Base-by-base conservation (phyloP, 1,284 basidiomycete genomes). In the Moesziomyces parantarcticus region DNA sequence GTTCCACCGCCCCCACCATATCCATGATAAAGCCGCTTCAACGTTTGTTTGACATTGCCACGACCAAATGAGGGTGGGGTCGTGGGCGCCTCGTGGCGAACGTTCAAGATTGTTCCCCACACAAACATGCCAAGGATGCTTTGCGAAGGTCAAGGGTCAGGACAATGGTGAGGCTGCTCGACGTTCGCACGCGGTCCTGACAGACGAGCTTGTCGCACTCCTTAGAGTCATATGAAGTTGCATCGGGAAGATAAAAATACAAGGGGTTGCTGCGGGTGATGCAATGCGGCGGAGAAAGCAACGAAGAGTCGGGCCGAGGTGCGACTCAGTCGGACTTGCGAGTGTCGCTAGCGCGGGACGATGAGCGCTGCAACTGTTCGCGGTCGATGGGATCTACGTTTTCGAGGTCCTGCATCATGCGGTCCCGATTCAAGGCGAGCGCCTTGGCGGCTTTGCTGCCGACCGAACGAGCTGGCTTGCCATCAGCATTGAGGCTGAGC, bases 381-480 rank as follows among this genome's bases (percentile, higher is more conserved):
- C 69, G 36, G 42, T 72, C 69, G 52, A 66, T 50, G 3, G 69
- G 58, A 40, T 71, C 68, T 5, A 71, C 39, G 14, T 48, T 52
- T 22, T 72, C 63, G 51, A 72, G 56, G 44, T 72, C 58, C 11
- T 66, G 69, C 69, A 62, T 48, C 69, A 59, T 56, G 3, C 59
- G 47, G 4, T 72, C 63, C 13, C 63, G 58, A 32, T 66, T 58
- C 22, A 46, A 16, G 0, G 69, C 63, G 0, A 58, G 49, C 32
- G 58, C 62, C 21, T 66, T 66, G 8, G 69, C 69, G 16, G 69
- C 69, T 52, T 63, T 72, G 46, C 62, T 66, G 0, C 69, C 69
- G 8, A 66, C 69, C 1, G 49, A 16, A 26, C 53, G 55, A 42
- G 21, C 57, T 5, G 44, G 39, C n/a, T 55, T 65, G 9, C 50